These are phyloP conservation scores for Priceomyces castillae DNA, from an alignment of 805 yeast genomes.

Conservation along the genomic window DNA sequence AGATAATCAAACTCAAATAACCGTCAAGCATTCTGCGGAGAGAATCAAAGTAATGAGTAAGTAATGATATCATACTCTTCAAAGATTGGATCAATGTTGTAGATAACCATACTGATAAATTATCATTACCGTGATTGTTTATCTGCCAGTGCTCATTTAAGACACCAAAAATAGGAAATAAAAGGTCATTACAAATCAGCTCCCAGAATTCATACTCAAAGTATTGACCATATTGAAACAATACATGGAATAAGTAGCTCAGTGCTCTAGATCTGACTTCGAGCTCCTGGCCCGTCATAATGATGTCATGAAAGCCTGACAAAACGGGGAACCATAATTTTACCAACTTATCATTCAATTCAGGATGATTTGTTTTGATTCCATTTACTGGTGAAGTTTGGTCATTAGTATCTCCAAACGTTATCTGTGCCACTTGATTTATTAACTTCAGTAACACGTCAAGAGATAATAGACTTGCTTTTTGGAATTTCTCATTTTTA, in stretches of 20 bases:
- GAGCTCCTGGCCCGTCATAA: constrained; percentile 89
- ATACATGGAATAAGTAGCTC: constrained; percentile 74
- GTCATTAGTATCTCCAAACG: constrained; percentile 19
- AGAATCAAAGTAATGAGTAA: constrained; percentile 76
- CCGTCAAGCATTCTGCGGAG: constrained; percentile 75
- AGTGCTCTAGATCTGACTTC: constrained; percentile 92
- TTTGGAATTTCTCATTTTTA: constrained; percentile 80
- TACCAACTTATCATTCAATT: constrained; percentile 36
- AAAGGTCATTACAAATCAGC: constrained; percentile 65
- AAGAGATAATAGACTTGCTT: constrained; percentile 73
- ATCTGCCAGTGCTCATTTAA: constrained; percentile 74
- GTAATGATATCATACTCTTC: constrained; percentile 79
- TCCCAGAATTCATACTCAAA: constrained; percentile 83
- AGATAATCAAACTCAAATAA: constrained; percentile 69
- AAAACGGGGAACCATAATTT: constrained; percentile 86
- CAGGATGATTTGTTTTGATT: constrained; percentile 12
- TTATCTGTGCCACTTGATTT: constrained; percentile 51
- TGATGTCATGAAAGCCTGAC: constrained; percentile 79
- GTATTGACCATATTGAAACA: constrained; percentile 74
- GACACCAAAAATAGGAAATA: constrained; percentile 88
- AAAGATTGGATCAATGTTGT: constrained; percentile 95
- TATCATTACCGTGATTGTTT: constrained; percentile 70
- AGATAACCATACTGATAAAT: constrained; percentile 91
- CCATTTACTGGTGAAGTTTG: constrained; percentile 12
- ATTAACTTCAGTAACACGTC: constrained; percentile 67